These are phyloP conservation scores for Cryptococcus wingfieldii DNA, from an alignment of 1,284 basidiomycete species.

Conservation along the genomic window DNA sequence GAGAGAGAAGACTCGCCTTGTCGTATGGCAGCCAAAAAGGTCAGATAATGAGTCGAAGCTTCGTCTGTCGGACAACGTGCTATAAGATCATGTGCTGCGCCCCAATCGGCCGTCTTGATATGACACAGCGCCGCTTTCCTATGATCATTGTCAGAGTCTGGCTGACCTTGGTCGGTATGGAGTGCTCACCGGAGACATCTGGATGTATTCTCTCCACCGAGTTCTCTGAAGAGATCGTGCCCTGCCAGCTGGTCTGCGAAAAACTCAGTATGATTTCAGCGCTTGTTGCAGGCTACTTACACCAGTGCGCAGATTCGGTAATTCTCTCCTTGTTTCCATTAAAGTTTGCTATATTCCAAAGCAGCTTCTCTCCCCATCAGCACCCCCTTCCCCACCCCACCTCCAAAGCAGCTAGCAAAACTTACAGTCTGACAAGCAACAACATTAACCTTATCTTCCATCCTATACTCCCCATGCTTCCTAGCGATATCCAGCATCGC, in stretches of 20 bases:
- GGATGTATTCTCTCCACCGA: background rate
- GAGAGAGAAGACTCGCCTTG: background rate
- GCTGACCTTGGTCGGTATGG: background rate
- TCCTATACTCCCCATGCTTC: background rate
- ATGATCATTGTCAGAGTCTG: background rate
- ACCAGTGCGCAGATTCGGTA: constrained; percentile 1
- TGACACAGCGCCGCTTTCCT: constrained; percentile 2
- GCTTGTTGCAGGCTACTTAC: background rate
- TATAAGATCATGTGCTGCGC: background rate
- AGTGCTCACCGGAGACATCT: background rate
- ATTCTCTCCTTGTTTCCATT: background rate
- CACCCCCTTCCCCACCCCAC: background rate
- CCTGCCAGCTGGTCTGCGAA: background rate
- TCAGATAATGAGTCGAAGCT: constrained; percentile 19
- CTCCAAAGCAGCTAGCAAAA: background rate
- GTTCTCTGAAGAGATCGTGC: background rate
- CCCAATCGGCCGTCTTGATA: background rate
- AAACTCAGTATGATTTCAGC: background rate
- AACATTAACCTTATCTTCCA: background rate
- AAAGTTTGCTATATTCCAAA: background rate
- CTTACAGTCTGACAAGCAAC: constrained; percentile 3
- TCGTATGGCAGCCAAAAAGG: constrained; percentile 11
- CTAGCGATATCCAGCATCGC: background rate
- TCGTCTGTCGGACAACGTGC: constrained; percentile 8
- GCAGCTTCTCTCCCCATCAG: background rate